Percentiles rank a stretch among this genome's conserved stretches.
Evolutionary conservation across 768 basidiomycete genomes (phyloP).

Genomic region (Pisolithus marmoratus): DNA sequence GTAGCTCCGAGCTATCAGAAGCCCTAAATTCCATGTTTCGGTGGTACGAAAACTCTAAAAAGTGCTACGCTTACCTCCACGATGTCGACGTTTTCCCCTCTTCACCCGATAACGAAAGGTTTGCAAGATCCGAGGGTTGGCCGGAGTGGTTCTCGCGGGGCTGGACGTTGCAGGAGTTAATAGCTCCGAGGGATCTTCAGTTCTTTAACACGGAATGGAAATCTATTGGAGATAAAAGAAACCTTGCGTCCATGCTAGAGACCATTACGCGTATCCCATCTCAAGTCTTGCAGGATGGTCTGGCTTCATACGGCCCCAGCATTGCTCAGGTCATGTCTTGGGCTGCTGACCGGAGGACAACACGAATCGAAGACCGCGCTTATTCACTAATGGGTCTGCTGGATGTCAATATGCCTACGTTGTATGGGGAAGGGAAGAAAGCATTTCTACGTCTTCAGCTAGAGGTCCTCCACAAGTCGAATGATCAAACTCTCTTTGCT

Average conservation of each 20-base stretch:
- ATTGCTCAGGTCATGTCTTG: slow-evolving; percentile 9
- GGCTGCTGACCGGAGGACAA: slow-evolving; percentile 15
- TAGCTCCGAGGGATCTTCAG: slow-evolving; percentile 11
- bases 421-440: slow-evolving; percentile 12
- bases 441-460: slow-evolving; percentile 2
- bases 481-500: slow-evolving; percentile 1
- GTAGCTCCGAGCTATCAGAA: slow-evolving; percentile 15
- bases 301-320: background rate
- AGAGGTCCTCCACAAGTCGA: slow-evolving; percentile 1
- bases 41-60: slow-evolving; percentile 13
- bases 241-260: background rate
- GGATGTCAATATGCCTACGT: slow-evolving; percentile 6
- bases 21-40: slow-evolving; percentile 12
- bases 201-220: slow-evolving; percentile 13
- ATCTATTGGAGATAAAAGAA: background rate
- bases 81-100: background rate
- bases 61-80: slow-evolving; percentile 13
- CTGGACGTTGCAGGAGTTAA: slow-evolving; percentile 7
- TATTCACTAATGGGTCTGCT: slow-evolving; percentile 13
- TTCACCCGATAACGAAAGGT: background rate
- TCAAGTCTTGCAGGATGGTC: background rate
- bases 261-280: background rate
- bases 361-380: slow-evolving; percentile 11
- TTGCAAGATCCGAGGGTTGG: background rate
- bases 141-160: slow-evolving; percentile 14